Evolutionary conservation across 2,329 filamentous ascomycete species (phyloP).

Genomic region (Fusarium nelsonii): DNA sequence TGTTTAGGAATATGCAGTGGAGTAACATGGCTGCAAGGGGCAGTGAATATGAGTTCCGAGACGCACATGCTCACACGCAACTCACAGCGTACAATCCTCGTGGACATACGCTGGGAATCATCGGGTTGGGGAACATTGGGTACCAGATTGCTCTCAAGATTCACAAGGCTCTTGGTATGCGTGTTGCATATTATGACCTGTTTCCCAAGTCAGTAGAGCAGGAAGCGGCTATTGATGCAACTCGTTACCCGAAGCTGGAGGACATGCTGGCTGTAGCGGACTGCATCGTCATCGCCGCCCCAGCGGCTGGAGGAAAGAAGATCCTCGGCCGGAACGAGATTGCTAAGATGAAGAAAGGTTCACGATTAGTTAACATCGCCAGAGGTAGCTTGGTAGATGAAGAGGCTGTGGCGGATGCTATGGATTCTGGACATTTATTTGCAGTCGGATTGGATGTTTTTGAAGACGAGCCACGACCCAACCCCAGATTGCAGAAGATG

Average conservation of each 20-base stretch:
- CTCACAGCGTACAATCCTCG: constrained; percentile 68
- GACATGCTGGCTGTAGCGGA: constrained; percentile 24
- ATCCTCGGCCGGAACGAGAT: constrained; percentile 43
- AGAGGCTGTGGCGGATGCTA: constrained; percentile 30
- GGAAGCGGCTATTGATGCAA: constrained; percentile 60
- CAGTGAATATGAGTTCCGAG: constrained; percentile 58
- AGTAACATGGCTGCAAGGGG: constrained; percentile 63
- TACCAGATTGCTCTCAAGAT: constrained; percentile 68
- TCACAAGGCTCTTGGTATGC: constrained; percentile 66
- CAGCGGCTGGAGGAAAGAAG: constrained; percentile 21
- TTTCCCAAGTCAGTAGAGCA: constrained; percentile 54
- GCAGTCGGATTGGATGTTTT: constrained; percentile 49
- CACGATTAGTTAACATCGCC: constrained; percentile 67
- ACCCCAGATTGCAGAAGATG: constrained; percentile 49
- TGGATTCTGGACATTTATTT: constrained; percentile 27
- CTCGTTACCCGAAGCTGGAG: constrained; percentile 42
- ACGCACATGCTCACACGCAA: constrained; percentile 67
- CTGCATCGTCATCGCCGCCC: constrained; percentile 26
- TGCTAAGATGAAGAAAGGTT: constrained; percentile 62
- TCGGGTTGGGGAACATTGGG: constrained; percentile 70
- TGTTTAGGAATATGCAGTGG: constrained; percentile 70
- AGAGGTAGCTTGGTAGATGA: constrained; percentile 40
- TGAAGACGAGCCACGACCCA: constrained; percentile 24
- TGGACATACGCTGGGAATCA: constrained; percentile 66
- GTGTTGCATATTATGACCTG: constrained; percentile 66